phyloP scores from a whole-genome alignment of 768 basidiomycete species.

The Rhizopogon roseolus region DNA sequence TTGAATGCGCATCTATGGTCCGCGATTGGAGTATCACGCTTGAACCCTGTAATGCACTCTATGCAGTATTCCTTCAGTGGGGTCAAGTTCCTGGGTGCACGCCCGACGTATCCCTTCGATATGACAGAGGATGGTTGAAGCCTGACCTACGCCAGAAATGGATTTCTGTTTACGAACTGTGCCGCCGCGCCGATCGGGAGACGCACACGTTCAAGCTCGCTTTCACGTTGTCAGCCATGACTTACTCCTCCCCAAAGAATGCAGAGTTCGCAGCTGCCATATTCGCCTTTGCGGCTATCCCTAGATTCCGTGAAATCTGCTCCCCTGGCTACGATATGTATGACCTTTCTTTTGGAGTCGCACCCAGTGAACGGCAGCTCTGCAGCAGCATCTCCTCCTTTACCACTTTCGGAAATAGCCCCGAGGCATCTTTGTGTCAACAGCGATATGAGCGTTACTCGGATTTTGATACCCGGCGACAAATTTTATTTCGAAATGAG shows the following conservation, averaged over 20 bases:
- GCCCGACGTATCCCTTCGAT: slow-evolving; percentile 2
- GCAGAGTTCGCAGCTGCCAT: slow-evolving; percentile 19
- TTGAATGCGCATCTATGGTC: slow-evolving; percentile 4
- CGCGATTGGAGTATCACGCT: neutral
- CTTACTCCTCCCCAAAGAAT: slow-evolving; percentile 15
- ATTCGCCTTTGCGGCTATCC: slow-evolving; percentile 21
- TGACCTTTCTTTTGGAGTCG: slow-evolving; percentile 5
- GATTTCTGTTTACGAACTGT: slow-evolving; percentile 21
- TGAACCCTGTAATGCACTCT: neutral
- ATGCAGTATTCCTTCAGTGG: neutral
- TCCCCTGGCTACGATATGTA: slow-evolving; percentile 7
- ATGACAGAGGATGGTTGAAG: slow-evolving; percentile 17
- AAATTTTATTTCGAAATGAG: neutral
- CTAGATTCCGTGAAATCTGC: slow-evolving; percentile 3
- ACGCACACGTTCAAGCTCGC: slow-evolving; percentile 13
- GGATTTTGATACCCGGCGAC: neutral
- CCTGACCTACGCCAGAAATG: slow-evolving; percentile 16
- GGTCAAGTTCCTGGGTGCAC: neutral
- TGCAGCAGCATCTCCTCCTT: neutral
- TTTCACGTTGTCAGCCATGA: slow-evolving; percentile 27
- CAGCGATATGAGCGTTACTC: neutral
- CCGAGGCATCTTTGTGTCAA: slow-evolving; percentile 1
- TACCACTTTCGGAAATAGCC: slow-evolving; percentile 1
- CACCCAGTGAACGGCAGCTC: slow-evolving; percentile 1
- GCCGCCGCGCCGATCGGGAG: slow-evolving; percentile 4